These are phyloP conservation scores for Ophioceras dolichostomum DNA, from an alignment of 2,329 filamentous ascomycete genomes.

Conservation along the genomic window DNA sequence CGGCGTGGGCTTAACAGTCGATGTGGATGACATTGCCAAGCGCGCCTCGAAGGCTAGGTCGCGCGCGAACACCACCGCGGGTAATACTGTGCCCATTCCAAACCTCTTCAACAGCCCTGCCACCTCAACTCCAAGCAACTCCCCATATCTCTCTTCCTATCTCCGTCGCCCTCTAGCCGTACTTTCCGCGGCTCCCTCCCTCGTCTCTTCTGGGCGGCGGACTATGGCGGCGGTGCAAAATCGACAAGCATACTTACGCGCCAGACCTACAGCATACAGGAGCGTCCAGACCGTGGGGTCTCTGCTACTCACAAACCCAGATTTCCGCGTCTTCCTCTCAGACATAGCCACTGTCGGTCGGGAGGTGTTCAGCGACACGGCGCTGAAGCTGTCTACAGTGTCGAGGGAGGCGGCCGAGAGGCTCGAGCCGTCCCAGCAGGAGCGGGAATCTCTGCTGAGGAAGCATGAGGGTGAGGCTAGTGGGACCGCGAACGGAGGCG, in stretches of 20 bases:
- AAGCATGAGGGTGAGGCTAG: too few relatives aligned
- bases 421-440: conserved; percentile 54
- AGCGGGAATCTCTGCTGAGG: conserved; percentile 33
- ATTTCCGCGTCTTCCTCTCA: conserved; percentile 76
- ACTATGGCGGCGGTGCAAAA: too few relatives aligned
- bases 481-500: neutral
- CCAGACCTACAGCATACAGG: conserved; percentile 63
- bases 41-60: conserved; percentile 50
- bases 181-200: too few relatives aligned
- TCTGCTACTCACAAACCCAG: conserved; percentile 77
- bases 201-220: too few relatives aligned
- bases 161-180: too few relatives aligned
- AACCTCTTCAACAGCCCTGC: too few relatives aligned
- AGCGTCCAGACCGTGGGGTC: conserved; percentile 75
- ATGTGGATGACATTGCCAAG: conserved; percentile 49
- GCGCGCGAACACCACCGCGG: conserved; percentile 59
- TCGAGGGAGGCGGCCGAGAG: conserved; percentile 64
- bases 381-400: conserved; percentile 63
- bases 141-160: too few relatives aligned
- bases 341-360: conserved; percentile 69
- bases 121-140: too few relatives aligned
- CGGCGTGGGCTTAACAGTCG: conserved; percentile 57
- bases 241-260: too few relatives aligned
- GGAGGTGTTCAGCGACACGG: conserved; percentile 79
- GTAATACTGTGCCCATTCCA: too few relatives aligned